Conservation (phyloP, 179 eudicot species). For the Heliamphora pulchella region DNA sequence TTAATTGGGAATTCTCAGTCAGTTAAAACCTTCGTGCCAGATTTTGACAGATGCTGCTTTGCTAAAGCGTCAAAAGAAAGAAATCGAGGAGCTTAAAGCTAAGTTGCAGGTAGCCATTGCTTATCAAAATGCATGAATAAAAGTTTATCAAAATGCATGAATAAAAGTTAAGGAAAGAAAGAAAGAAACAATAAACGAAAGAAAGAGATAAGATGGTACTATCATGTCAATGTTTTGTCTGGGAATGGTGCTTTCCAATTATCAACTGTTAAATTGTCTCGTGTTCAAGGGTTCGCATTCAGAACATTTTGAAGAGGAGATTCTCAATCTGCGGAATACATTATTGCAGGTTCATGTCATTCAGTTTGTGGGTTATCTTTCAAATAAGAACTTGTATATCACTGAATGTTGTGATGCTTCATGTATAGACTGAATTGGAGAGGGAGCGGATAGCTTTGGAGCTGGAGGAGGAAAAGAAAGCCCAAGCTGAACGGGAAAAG, state of each 20-base stretch:
- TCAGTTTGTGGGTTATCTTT: constrained; percentile 6
- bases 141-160: background rate
- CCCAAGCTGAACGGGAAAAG: constrained; percentile 79
- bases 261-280: constrained; percentile 14
- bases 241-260: constrained; percentile 4
- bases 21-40: constrained; percentile 31
- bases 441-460: constrained; percentile 92
- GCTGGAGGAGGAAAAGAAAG: constrained; percentile 95
- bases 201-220: background rate
- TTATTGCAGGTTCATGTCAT: constrained; percentile 56
- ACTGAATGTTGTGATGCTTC: constrained; percentile 3
- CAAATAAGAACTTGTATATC: background rate
- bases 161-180: background rate
- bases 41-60: constrained; percentile 96
- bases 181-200: background rate
- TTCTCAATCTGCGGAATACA: constrained; percentile 78
- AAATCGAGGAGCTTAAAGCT: constrained; percentile 90
- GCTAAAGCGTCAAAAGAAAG: constrained; percentile 92
- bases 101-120: constrained; percentile 61
- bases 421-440: constrained; percentile 73
- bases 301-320: constrained; percentile 84
- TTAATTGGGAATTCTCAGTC: constrained; percentile 3
- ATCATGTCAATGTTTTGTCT: background rate
- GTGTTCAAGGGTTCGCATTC: constrained; percentile 64
- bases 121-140: background rate